Evolutionary conservation across 176 grass and related monocot species (phyloP).

Genomic region (Ensete ventricosum): DNA sequence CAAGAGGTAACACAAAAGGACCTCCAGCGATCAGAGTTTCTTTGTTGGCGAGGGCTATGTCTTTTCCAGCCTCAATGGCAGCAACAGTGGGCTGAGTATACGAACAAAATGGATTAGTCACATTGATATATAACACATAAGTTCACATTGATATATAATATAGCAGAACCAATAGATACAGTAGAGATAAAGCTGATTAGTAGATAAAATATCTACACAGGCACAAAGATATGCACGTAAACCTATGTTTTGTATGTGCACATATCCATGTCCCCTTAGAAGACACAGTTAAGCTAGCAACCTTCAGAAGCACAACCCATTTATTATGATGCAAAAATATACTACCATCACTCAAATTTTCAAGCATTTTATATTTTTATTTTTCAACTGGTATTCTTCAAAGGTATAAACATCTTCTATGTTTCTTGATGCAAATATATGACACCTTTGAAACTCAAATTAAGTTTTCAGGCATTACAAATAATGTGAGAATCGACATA

Average conservation of each 20-base stretch:
- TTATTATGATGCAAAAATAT: not conserved
- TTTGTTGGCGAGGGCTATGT: slow-evolving; percentile 96
- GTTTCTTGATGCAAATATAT: not conserved
- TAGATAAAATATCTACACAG: not conserved
- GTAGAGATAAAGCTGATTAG: not conserved
- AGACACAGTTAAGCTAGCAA: too few relatives aligned
- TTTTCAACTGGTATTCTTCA: not conserved
- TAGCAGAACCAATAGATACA: not conserved
- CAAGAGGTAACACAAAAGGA: slow-evolving; percentile 96
- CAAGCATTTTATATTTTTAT: not conserved
- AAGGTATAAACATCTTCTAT: not conserved
- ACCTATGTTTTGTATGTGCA: too few relatives aligned
- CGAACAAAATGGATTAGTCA: not conserved
- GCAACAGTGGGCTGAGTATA: slow-evolving; percentile 73
- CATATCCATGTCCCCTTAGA: not conserved
- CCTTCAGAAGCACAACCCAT: too few relatives aligned
- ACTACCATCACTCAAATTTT: not conserved
- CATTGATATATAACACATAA: not conserved
- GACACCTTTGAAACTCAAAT: not conserved
- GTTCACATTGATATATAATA: not conserved
- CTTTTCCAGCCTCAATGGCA: slow-evolving; percentile 93
- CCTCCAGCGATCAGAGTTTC: slow-evolving; percentile 98
- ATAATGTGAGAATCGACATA: not conserved
- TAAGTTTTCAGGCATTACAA: not conserved
- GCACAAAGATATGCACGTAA: too few relatives aligned